These are phyloP conservation scores for Agarophyton chilense DNA, from an alignment of 23 red algal genomes.

Conservation along the genomic window DNA sequence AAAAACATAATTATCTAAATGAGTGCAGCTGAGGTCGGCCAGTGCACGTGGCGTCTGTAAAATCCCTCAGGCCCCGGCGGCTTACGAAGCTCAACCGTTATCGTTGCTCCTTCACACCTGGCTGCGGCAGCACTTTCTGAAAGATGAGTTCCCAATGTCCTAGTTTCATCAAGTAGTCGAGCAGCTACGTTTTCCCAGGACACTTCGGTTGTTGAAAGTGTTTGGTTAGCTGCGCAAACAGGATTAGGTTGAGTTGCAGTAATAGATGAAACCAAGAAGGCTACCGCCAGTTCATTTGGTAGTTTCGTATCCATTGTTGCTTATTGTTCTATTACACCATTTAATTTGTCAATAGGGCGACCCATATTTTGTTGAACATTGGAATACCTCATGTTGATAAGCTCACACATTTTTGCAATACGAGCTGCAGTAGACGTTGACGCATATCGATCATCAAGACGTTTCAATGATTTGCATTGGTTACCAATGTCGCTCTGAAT, in stretches of 20 bases:
- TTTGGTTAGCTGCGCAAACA: neutral
- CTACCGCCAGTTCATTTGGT: neutral
- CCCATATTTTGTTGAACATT: neutral
- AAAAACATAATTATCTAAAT: no score
- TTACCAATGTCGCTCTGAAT: neutral
- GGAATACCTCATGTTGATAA: no score
- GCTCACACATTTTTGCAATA: neutral
- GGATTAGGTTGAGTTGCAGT: neutral
- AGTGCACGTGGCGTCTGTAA: no score
- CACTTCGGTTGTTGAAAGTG: no score
- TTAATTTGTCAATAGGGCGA: slow-evolving; percentile 4
- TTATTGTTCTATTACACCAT: neutral
- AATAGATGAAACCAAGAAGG: neutral
- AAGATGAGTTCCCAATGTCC: no score
- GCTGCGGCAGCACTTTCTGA: no score
- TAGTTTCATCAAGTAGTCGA: no score
- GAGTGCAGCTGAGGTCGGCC: no score
- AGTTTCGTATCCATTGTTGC: neutral
- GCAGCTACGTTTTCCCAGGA: no score
- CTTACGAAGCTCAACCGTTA: no score
- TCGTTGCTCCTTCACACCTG: no score
- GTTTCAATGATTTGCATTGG: neutral
- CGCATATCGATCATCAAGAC: neutral
- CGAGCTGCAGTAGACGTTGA: neutral
- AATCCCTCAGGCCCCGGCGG: no score